Evolutionary conservation across 768 basidiomycete genomes (phyloP), one percentile per base, ranked within the genome.

Genomic region (Amanita pseudoporphyria): DNA sequence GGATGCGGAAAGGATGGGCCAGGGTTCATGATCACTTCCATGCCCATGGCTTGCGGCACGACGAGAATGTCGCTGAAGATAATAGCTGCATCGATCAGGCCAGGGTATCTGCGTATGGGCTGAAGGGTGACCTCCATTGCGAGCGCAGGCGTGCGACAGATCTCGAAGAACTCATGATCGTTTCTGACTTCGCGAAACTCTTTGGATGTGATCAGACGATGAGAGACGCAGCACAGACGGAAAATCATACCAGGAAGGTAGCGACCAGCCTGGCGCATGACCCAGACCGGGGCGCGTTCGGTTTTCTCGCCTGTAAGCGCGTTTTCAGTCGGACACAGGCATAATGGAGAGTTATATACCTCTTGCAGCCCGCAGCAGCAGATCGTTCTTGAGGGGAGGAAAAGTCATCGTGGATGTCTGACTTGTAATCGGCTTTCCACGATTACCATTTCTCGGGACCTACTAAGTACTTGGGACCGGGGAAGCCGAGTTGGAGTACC

Each of bases 31-130:
- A 85, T 71, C 0, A 92, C 86, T 58, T 85, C 84, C 83, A 99
- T 87, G 14, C 96, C 96, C 82, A 99, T 81, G 18, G 96, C 96
- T 62, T 98, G 94, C 0, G 96, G 96, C 50, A 99, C 73, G 64
- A 99, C 94, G 55, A 99, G 84, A 68, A 98, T 99, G 64, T 98
- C 96, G 58, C 83, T 88, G 73, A 99, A 99, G 66, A 98, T 97
- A 70, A 98, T 98, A 49, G 92, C 79, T 9, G 95, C 95, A 66
- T 98, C 96, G 58, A 99, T 66, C 31, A 94, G 76, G 39, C 84
- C 89, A 1, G 79, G 63, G 67, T 87, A 98, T 39, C 92, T 82
- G 44, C 84, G 79, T 59, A 98, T 90, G 45, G 96, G 96, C 64
- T 98, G 96, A 16, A 97, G 66, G 12, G 96, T 98, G 59, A 99